Percentiles rank a stretch among this genome's conserved stretches.
These are phyloP conservation scores for Cantharellus anzutake DNA, from an alignment of 768 basidiomycete species.

Conservation along the genomic window DNA sequence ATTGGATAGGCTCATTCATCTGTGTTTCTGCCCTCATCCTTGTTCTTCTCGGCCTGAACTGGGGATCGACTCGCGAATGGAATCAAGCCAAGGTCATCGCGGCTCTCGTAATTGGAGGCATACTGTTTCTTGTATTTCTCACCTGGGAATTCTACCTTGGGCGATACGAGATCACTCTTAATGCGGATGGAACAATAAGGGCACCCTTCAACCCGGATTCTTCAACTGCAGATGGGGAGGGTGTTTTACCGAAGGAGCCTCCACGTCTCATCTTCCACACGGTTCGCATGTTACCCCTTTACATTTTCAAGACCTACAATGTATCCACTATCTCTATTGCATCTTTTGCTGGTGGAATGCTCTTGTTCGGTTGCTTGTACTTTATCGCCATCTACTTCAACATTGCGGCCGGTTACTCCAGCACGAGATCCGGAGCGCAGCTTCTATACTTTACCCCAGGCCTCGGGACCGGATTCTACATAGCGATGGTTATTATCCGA, in stretches of 20 bases:
- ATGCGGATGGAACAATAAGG: background rate
- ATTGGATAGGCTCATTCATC: constrained; percentile 29
- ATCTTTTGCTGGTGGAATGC: constrained; percentile 26
- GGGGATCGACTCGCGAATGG: constrained; percentile 29
- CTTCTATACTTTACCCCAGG: constrained; percentile 35
- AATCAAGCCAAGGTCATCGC: constrained; percentile 26
- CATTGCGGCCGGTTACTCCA: constrained; percentile 22
- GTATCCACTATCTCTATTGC: constrained; percentile 22
- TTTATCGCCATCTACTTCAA: constrained; percentile 34
- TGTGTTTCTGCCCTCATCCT: constrained; percentile 28
- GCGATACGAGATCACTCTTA: constrained; percentile 3
- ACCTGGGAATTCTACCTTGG: constrained; percentile 27
- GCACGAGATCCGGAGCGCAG: constrained; percentile 27
- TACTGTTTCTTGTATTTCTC: constrained; percentile 24
- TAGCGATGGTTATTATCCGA: constrained; percentile 21
- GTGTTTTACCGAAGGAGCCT: background rate
- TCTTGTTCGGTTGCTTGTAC: constrained; percentile 32
- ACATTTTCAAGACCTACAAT: constrained; percentile 25
- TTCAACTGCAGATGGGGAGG: background rate
- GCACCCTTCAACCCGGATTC: background rate
- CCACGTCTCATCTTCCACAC: constrained; percentile 8
- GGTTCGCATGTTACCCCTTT: constrained; percentile 29
- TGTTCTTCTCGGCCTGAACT: constrained; percentile 30
- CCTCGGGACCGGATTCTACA: constrained; percentile 17
- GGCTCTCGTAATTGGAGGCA: constrained; percentile 26